Evolutionary conservation across 495 filamentous ascomycete species (phyloP), one percentile per base, ranked within the genome.

Genomic region (Daldinia loculata): DNA sequence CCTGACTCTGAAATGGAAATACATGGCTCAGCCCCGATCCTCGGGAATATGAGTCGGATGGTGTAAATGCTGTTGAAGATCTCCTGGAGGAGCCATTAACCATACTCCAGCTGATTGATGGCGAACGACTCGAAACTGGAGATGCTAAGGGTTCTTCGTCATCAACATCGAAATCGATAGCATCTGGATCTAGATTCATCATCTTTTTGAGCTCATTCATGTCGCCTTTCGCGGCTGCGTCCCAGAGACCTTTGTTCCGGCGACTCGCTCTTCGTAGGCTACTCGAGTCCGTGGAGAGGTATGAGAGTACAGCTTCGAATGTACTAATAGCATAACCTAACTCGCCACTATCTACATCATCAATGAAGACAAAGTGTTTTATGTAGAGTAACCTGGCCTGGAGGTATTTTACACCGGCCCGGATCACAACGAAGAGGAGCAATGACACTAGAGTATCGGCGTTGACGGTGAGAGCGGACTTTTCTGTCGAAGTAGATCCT

Each of bases 301-400:
- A 98, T 8, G 93, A 92, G 12, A 99, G 81, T 4, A 99, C 96
- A 0, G 93, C 96, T 80, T 99, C 96, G 56, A 97, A 92, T 0
- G 96, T 99, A 76, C 95, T 98, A 34, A 99, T 81, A 6, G 97
- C 93, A 80, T 99, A 99, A 26, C 96, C 96, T 83, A 94, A 91
- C 81, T 99, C 96, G 34, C 96, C 96, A 75, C 89, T 95, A 61
- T 99, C 96, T 12, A 98, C 94, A 83, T 98, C 96, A 68, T 98
- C 95, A 39, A 95, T 92, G 77, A 97, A 98, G 74, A 97, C 93
- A 71, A 97, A 99, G 65, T 95, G 91, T 59, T 93, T 91, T 89
- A 99, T 97, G 76, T 98, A 98, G 32, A 91, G 82, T 48, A 98
- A 77, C 15, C 95, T 86, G 22, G 96, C 94, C 72, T 97, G 92